Base-by-base conservation (phyloP, 2,329 filamentous ascomycete species). In the Fusarium stilboides region DNA sequence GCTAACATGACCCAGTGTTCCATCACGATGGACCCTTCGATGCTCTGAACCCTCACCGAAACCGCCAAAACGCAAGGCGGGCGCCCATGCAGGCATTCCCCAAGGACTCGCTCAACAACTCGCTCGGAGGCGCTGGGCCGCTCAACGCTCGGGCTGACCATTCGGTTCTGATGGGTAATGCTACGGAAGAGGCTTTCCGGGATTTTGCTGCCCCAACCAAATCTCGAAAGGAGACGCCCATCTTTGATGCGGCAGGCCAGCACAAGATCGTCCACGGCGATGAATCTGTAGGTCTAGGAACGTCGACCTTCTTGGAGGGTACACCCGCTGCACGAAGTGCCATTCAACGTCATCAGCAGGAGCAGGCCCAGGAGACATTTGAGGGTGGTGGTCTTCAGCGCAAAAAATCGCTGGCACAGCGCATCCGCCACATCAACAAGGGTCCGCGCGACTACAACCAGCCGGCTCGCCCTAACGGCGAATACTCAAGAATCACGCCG, bases 1-100 rank as follows among this genome's bases (percentile, higher is more conserved):
- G 26, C 65, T 70, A 50, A 68, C 52, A 43, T 42, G 62, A n/a
- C 47, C n/a, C 10, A 97, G 94, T 97, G 72, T 97, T 98, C 81
- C 96, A 99, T 76, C 96, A 99, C 77, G 96, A 98, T 76, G 96
- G 96, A 1, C 96, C 96, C 6, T 99, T 98, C 75, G 96, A 99
- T 80, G 96, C 96, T 20, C 93, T 96, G 78, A 97, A 97, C 79
- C 94, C 96, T 6, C 92, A 97, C 78, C 93, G 96, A 69, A 99
- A 98, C 80, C 90, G 93, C 60, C 92, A 92, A 76, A 93, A 91
- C 74, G 90, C 91, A 75, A 89, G 91, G 63, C 90, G 92, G 56
- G 94, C 96, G 8, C 96, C 96, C 1, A 98, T 99, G 94, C 91
- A 97, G 78, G 96, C 96, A 3, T 99, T 98, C 80, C 94, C 96